phyloP scores from a whole-genome alignment of 192 early-diverging fungal species.

The Obelidium mucronatum region DNA sequence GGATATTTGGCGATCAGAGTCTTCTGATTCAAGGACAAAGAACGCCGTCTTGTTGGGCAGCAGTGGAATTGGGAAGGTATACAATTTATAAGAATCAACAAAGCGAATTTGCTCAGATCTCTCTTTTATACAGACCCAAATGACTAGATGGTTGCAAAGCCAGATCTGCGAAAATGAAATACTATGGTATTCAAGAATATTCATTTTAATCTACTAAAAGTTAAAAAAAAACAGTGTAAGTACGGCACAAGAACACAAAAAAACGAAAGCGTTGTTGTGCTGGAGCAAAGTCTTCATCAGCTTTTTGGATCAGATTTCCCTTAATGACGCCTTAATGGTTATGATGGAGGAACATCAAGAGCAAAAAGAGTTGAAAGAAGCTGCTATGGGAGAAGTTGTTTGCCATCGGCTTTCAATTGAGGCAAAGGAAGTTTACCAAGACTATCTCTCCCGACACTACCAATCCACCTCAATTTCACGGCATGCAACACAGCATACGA shows the following conservation, averaged over 20 bases:
- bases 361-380: not conserved
- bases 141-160: not conserved
- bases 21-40: not conserved
- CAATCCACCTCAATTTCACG: not conserved
- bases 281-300: not conserved
- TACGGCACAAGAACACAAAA: not conserved
- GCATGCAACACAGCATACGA: no score
- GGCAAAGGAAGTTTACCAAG: not conserved
- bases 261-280: not conserved
- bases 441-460: not conserved
- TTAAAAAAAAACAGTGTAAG: not conserved
- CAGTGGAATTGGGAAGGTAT: slow-evolving; percentile 6
- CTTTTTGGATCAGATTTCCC: not conserved
- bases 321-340: not conserved
- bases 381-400: not conserved
- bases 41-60: not conserved
- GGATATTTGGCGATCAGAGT: not conserved
- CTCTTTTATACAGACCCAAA: no score
- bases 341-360: not conserved
- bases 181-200: not conserved
- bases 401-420: not conserved
- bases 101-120: no score
- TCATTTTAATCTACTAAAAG: not conserved
- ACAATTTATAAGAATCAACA: no score
- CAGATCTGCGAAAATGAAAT: not conserved